Conservation (phyloP, 257 asterid genomes). For the Solanum virginianum region DNA sequence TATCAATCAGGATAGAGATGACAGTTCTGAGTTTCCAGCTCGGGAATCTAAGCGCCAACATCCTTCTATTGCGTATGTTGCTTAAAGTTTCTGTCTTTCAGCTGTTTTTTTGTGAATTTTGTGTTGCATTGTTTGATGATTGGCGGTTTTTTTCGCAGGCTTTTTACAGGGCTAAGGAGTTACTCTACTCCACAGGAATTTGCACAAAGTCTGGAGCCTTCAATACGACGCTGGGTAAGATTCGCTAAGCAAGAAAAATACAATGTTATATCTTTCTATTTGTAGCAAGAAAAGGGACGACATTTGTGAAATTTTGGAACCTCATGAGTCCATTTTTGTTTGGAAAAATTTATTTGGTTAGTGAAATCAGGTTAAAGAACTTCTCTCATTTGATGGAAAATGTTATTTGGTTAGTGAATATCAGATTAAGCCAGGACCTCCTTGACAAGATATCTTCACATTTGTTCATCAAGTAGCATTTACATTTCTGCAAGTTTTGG, state of each 20-base stretch:
- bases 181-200: slow-evolving; percentile 37
- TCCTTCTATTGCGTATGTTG: slow-evolving; percentile 16
- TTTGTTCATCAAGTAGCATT: neutral
- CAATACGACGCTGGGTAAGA: slow-evolving; percentile 47
- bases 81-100: neutral
- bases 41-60: slow-evolving; percentile 24
- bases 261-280: neutral
- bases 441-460: neutral
- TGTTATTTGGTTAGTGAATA: neutral
- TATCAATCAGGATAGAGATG: slow-evolving; percentile 38
- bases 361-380: neutral
- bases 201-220: slow-evolving; percentile 39
- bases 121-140: neutral
- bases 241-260: neutral
- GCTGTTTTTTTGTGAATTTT: neutral
- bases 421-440: neutral
- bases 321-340: neutral
- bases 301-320: neutral
- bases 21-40: slow-evolving; percentile 26
- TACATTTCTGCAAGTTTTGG: neutral
- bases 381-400: neutral
- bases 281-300: neutral
- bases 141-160: slow-evolving; percentile 18
- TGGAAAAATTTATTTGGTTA: neutral
- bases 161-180: slow-evolving; percentile 25